A percentile compares a stretch with the other conserved stretches of the same genome.
Evolutionary conservation across 2,329 filamentous ascomycete species (phyloP).

Genomic region (Hypoxylon sp.): DNA sequence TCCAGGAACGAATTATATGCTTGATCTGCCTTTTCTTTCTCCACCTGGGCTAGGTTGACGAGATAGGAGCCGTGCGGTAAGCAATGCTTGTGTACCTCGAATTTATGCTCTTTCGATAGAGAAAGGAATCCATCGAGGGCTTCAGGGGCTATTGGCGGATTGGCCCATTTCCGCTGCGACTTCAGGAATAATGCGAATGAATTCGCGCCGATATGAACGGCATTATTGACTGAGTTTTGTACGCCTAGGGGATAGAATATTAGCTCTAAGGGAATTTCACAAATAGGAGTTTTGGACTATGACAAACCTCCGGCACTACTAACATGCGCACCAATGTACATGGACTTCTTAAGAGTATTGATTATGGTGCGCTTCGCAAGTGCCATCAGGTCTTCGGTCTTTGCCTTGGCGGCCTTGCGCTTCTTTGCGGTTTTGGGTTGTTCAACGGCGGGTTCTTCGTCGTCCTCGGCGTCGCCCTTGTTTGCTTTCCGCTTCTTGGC

Average conservation of each 20-base stretch:
- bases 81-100: constrained; percentile 78
- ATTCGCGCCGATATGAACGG: constrained; percentile 86
- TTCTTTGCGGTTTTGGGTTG: constrained; percentile 57
- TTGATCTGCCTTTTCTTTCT: constrained; percentile 83
- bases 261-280: constrained; percentile 3
- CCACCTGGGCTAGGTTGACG: constrained; percentile 91
- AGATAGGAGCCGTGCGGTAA: constrained; percentile 97
- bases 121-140: constrained; percentile 77
- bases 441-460: constrained; percentile 25
- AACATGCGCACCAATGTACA: constrained; percentile 94
- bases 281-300: not conserved
- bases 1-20: constrained; percentile 89
- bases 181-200: constrained; percentile 96
- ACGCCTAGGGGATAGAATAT: constrained; percentile 70
- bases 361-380: constrained; percentile 76
- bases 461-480: constrained; percentile 50
- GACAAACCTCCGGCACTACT: constrained; percentile 83
- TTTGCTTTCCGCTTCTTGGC: constrained; percentile 48
- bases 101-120: constrained; percentile 76
- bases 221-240: constrained; percentile 86
- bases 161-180: constrained; percentile 94
- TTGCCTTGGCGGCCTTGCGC: constrained; percentile 56
- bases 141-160: constrained; percentile 78
- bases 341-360: constrained; percentile 72
- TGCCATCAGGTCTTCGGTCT: constrained; percentile 65